Percentiles rank a stretch among this genome's conserved stretches.
These are phyloP conservation scores for Hanseniaspora lachancei DNA, from an alignment of 805 yeast species.

Conservation along the genomic window DNA sequence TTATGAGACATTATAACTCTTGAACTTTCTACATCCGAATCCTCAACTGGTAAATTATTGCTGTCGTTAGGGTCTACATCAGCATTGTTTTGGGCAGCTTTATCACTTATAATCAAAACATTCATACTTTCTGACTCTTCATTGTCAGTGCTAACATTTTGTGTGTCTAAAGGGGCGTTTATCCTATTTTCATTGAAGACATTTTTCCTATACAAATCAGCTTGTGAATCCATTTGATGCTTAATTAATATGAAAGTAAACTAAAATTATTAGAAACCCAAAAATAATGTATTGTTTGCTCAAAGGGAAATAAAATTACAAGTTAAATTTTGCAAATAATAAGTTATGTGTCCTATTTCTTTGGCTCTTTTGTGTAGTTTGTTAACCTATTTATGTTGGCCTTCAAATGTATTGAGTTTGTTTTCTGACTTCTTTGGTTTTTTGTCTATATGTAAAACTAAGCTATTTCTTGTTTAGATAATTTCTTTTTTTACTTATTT, in stretches of 20 bases:
- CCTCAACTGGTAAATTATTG: conserved; percentile 5
- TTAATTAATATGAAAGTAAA: background rate
- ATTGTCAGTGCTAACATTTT: background rate
- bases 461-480: too few species aligned
- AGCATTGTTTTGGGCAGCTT: background rate
- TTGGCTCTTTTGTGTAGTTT: background rate
- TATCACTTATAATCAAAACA: background rate
- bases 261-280: too few species aligned
- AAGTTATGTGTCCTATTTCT: background rate
- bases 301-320: too few species aligned
- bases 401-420: too few species aligned
- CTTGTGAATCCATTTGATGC: background rate
- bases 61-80: conserved; percentile 8
- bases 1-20: background rate
- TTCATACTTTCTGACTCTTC: background rate
- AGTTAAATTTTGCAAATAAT: background rate
- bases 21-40: background rate
- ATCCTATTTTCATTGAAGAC: conserved; percentile 1
- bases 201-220: conserved; percentile 2
- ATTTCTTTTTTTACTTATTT: too few species aligned
- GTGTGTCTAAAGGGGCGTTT: background rate
- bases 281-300: too few species aligned
- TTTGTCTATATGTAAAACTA: too few species aligned
- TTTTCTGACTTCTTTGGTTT: too few species aligned
- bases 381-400: background rate